Base-by-base conservation (phyloP, 2,329 filamentous ascomycete species). In the Beauveria caledonica region DNA sequence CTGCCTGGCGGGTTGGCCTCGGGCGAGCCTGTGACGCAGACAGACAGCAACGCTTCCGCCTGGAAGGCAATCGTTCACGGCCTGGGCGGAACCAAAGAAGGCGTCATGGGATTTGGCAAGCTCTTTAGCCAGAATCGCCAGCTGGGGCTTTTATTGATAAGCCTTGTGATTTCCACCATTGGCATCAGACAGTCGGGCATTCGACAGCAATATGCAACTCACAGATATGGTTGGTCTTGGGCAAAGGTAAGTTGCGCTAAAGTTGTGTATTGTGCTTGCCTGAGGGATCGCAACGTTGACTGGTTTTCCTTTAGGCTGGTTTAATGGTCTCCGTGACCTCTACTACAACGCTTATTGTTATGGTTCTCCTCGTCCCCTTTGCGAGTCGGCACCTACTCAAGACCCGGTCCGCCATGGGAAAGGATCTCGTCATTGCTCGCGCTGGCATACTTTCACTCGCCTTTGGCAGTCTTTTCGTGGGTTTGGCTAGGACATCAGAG, bases 201-300 rank as follows among this genome's bases (percentile, higher is more conserved):
- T 25, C 60, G 60, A 13, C 39, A 45, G 45, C 60, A 61, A 29
- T 61, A 61, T 23, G 60, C 53, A 3, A 61, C 52, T 3, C 25
- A 61, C 21, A 40, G 60, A 52, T 61, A 57, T 21, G 53, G 46
- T 8, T 61, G 60, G 60, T 52, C 60, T 19, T 61, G 60, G 60
- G 46, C 27, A 4, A 52, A 61, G 46, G 60, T 53, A 33, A 21
- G 50, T 48, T 11, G 7, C 13, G 17, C n/a, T 48, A 36, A 33
- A 25, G 13, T 36, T 6, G 5, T 36, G n/a, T n/a, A 11, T 9
- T 19, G 1, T 3, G 11, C 19, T 19, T 10, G 21, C n/a, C 10
- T 2, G 29, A 13, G 8, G 11, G 7, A 50, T 15, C 15, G 1
- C 10, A 36, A 6, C 11, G 10, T 13, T 36, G 5, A 36, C 33